Percentiles rank a stretch among this genome's conserved stretches.
These are phyloP conservation scores for Termitomyces sp. DNA, from an alignment of 768 basidiomycete genomes.

Conservation along the genomic window DNA sequence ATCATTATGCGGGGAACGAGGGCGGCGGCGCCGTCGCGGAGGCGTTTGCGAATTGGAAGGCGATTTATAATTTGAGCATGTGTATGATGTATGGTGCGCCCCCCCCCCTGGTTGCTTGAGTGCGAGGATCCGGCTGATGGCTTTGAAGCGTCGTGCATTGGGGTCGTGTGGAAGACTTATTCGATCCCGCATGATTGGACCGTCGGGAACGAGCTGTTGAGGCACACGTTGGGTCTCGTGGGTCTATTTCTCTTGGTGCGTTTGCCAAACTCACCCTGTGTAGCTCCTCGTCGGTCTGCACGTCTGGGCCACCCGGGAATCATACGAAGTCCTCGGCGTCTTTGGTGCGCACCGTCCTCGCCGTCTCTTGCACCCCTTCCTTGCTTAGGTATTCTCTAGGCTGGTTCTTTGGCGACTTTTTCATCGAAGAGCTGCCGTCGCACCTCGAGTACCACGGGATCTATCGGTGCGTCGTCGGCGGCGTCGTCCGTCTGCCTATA, in stretches of 20 bases:
- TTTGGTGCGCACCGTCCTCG: slow-evolving; percentile 55
- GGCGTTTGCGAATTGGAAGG: slow-evolving; percentile 95
- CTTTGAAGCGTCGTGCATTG: slow-evolving; percentile 69
- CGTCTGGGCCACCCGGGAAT: slow-evolving; percentile 86
- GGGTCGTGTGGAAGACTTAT: slow-evolving; percentile 90
- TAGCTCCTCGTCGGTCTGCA: slow-evolving; percentile 85
- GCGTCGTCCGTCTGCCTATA: too few species aligned
- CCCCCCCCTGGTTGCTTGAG: too few species aligned
- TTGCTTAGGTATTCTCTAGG: slow-evolving; percentile 36
- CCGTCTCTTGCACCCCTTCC: neutral
- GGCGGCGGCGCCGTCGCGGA: slow-evolving; percentile 82
- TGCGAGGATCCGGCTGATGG: neutral
- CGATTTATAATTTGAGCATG: slow-evolving; percentile 85
- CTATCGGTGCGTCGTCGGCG: slow-evolving; percentile 58
- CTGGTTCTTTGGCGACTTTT: slow-evolving; percentile 99
- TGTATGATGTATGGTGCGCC: slow-evolving; percentile 87
- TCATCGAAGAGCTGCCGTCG: slow-evolving; percentile 89
- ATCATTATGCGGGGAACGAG: slow-evolving; percentile 75
- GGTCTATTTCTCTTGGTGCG: slow-evolving; percentile 22
- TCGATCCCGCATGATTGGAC: slow-evolving; percentile 79
- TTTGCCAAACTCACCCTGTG: slow-evolving; percentile 2
- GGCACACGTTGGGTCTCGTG: slow-evolving; percentile 86
- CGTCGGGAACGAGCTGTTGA: slow-evolving; percentile 78
- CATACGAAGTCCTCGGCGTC: slow-evolving; percentile 55
- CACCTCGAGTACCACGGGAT: slow-evolving; percentile 95